These are phyloP conservation scores for Aspergillus candidus DNA, from an alignment of 2,329 filamentous ascomycete species.

Conservation along the genomic window DNA sequence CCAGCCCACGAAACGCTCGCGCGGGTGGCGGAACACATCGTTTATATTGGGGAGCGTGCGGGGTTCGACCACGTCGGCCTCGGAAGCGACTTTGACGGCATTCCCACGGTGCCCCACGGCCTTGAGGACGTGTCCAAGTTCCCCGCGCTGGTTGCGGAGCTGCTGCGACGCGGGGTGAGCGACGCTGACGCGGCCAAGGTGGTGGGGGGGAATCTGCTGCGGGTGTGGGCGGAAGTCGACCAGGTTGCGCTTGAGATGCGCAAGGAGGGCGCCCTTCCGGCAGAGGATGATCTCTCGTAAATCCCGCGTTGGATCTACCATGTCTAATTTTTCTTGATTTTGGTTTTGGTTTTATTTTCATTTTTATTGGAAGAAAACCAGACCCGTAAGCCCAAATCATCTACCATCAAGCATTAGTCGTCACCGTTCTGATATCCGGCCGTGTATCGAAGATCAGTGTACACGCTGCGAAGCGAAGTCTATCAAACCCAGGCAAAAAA, in stretches of 20 bases:
- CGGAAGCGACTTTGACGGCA: slow-evolving; percentile 82
- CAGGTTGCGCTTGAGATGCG: slow-evolving; percentile 62
- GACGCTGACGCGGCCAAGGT: slow-evolving; percentile 69
- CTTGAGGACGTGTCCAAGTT: slow-evolving; percentile 82
- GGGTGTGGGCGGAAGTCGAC: slow-evolving; percentile 79
- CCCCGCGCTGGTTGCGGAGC: slow-evolving; percentile 68
- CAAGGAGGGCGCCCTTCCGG: slow-evolving; percentile 42
- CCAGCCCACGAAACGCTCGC: slow-evolving; percentile 64
- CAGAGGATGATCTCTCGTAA: slow-evolving; percentile 36
- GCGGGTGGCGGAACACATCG: slow-evolving; percentile 74
- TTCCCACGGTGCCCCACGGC: slow-evolving; percentile 56
- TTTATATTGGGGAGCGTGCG: slow-evolving; percentile 73
- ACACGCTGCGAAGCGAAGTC: too few species aligned
- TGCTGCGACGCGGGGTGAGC: slow-evolving; percentile 66
- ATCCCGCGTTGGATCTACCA: not conserved
- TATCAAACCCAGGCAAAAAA: too few species aligned
- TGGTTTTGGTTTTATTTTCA: not conserved
- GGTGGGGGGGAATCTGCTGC: slow-evolving; percentile 71
- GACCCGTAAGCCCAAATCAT: too few species aligned
- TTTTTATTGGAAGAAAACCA: too few species aligned
- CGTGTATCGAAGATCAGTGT: too few species aligned
- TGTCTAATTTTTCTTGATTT: not conserved
- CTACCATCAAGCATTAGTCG: too few species aligned
- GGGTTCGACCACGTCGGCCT: slow-evolving; percentile 85
- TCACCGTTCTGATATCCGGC: too few species aligned